Evolutionary conservation across 75 land plant genomes (phyloP).

Genomic region (Selaginella tamariscina): DNA sequence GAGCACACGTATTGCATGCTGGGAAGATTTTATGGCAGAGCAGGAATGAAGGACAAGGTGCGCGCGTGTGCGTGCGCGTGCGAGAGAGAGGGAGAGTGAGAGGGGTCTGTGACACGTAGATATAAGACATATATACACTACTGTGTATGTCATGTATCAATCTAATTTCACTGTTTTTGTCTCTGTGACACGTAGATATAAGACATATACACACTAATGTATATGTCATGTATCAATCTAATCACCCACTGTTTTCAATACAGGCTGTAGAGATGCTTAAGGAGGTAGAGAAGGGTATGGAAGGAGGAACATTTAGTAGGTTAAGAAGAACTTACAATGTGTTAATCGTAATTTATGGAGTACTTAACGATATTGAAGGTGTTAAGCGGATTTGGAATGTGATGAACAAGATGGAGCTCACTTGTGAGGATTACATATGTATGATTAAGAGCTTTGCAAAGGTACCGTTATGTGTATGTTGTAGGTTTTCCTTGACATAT

Average conservation of each 20-base stretch:
- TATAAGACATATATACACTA: no score
- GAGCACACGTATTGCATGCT: conserved; percentile 1
- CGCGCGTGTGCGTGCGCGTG: no score
- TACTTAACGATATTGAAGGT: background rate
- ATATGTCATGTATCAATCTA: no score
- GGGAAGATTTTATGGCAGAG: background rate
- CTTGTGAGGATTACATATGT: background rate
- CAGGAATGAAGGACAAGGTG: background rate
- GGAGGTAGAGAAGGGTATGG: background rate
- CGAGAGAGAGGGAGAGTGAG: no score
- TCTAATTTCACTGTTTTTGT: no score
- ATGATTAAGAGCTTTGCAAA: background rate
- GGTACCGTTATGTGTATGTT: no score
- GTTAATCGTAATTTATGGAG: background rate
- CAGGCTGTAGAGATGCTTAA: background rate
- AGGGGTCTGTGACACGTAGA: no score
- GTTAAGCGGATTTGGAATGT: background rate
- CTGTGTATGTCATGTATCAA: no score
- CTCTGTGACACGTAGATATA: no score
- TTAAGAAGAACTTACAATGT: background rate
- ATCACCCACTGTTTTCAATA: no score
- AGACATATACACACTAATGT: no score
- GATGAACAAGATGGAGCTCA: background rate
- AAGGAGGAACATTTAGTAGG: background rate
- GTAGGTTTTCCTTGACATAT: no score